phyloP scores from a whole-genome alignment of 129 eudicot species.

The Artemisia annua region DNA sequence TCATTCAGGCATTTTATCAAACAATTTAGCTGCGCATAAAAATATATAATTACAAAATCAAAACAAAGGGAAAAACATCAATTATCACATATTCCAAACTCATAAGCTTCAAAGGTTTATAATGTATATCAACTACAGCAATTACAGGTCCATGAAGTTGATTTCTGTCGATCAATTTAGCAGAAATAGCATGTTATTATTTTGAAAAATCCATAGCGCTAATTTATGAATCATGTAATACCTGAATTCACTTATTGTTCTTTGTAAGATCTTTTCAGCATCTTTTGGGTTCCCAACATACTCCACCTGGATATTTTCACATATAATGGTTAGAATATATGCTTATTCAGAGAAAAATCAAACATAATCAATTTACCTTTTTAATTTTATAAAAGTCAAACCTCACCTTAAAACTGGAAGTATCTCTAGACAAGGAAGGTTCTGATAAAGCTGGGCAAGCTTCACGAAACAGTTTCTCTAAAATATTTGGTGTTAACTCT shows the following conservation, averaged over 20 bases:
- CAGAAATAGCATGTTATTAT: not conserved
- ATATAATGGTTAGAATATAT: conserved; percentile 4
- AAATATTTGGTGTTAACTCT: too few species aligned
- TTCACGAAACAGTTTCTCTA: too few species aligned
- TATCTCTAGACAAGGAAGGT: conserved; percentile 48
- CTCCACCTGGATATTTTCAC: conserved; percentile 55
- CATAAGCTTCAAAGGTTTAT: too few species aligned
- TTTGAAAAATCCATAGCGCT: not conserved
- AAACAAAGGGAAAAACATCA: too few species aligned
- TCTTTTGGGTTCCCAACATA: conserved; percentile 70
- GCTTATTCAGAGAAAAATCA: not conserved
- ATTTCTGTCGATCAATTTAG: conserved; percentile 43
- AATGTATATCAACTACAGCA: conserved; percentile 51
- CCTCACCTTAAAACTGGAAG: conserved; percentile 61
- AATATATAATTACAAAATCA: too few species aligned
- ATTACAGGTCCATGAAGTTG: conserved; percentile 69
- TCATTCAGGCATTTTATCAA: too few species aligned
- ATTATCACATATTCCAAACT: too few species aligned
- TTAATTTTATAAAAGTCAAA: conserved; percentile 1
- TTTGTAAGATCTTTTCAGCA: conserved; percentile 73
- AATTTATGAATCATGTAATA: conserved; percentile 12
- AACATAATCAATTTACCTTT: not conserved
- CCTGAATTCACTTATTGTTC: conserved; percentile 34
- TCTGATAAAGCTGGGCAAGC: conserved; percentile 33
- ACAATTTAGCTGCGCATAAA: too few species aligned